Evolutionary conservation across 169 alveolate genomes (phyloP), one percentile per base, ranked within the genome.

Genomic region (Plasmodium inui): DNA sequence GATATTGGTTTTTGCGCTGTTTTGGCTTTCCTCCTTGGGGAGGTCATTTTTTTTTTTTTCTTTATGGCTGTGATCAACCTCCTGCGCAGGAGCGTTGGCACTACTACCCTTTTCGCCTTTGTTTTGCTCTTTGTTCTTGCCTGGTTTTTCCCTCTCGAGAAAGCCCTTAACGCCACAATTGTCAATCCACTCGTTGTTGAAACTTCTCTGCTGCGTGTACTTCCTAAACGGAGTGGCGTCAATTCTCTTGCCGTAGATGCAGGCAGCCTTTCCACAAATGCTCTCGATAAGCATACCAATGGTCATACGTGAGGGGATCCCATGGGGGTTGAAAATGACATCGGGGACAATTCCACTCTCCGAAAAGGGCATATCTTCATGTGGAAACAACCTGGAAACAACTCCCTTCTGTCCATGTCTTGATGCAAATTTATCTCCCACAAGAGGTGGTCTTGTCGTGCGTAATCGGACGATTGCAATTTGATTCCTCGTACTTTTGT

Each of bases 301-400:
- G 8, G 99, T 99, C 99, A 99, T 99, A 83, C 99, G 98, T 34
- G 99, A 98, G n/a, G 99, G 99, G 93, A 99, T 98, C 61, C 99
- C 99, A 95, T 99, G 99, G 3, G 99, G 99, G 94, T 99, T 99
- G 94, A 99, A 99, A 34, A 99, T 98, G 53, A 99, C 97, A 97
- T 99, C 99, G 9, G 99, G 99, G 8, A 98, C 99, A 72, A 99
- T 98, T 26, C 99, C 99, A 55, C 98, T 97, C 89, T 99, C 99
- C 85, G 99, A 97, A 96, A 99, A 99, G 26, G 99, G 99, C 99
- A 99, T 98, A 95, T 99, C 99, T 84, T 97, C 99, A 73, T 98
- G 98, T 37, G 99, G 99, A 99, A 99, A 99, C 34, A 98, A 97
- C 86, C 98, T 98, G 5, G 99, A 98, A 70, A 99, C 96, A 26